These are phyloP conservation scores for Angomonas ambiguus DNA, from an alignment of 208 protist genomes.

Conservation along the genomic window DNA sequence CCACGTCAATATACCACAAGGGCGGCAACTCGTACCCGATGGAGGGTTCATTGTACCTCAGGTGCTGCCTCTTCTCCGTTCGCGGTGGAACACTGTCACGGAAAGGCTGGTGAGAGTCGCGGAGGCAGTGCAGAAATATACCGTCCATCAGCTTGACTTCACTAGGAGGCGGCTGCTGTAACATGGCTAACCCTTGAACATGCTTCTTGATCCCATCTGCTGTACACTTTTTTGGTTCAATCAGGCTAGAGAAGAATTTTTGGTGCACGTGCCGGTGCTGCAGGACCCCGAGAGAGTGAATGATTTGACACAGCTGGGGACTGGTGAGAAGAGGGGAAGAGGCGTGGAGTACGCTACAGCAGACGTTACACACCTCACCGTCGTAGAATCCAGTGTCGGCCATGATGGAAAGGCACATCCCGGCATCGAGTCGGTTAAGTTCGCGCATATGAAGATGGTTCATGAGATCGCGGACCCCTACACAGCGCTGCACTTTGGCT, in stretches of 20 bases:
- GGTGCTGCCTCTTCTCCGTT: not conserved
- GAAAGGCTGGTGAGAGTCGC: slow-evolving; percentile 15
- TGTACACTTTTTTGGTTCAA: slow-evolving; percentile 62
- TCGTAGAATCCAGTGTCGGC: slow-evolving; percentile 80
- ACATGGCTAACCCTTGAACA: slow-evolving; percentile 77
- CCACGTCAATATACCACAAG: slow-evolving; percentile 79
- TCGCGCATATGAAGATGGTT: slow-evolving; percentile 37
- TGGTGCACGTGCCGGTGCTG: slow-evolving; percentile 83
- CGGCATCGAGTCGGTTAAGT: slow-evolving; percentile 71
- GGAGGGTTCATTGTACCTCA: slow-evolving; percentile 14
- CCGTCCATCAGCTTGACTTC: slow-evolving; percentile 60
- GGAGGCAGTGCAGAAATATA: slow-evolving; percentile 80
- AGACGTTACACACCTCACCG: slow-evolving; percentile 69
- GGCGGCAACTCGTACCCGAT: slow-evolving; percentile 35
- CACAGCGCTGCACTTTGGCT: slow-evolving; percentile 80
- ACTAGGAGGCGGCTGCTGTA: slow-evolving; percentile 57
- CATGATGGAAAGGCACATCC: slow-evolving; percentile 65
- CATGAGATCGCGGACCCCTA: slow-evolving; percentile 60
- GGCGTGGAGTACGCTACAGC: slow-evolving; percentile 68
- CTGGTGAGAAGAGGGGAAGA: slow-evolving; percentile 63
- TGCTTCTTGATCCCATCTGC: slow-evolving; percentile 58
- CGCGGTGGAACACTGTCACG: not conserved
- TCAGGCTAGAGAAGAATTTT: slow-evolving; percentile 66
- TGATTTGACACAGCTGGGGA: slow-evolving; percentile 73
- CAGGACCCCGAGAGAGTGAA: slow-evolving; percentile 78